Percentiles rank a stretch among this genome's conserved stretches.
Evolutionary conservation across 1,284 basidiomycete genomes (phyloP).

Genomic region (Ustilago nuda): DNA sequence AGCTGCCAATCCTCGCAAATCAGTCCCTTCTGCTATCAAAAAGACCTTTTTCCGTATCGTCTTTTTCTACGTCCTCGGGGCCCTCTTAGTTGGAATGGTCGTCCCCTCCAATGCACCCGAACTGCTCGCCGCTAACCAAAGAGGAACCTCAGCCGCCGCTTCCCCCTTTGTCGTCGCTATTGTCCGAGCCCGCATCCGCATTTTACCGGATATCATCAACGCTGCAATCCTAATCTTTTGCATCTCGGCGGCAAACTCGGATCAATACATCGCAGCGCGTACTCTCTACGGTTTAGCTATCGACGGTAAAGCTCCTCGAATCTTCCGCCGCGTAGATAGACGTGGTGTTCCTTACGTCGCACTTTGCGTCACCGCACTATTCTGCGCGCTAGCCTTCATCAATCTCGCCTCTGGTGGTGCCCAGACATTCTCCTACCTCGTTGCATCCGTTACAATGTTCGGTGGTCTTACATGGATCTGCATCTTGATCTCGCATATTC

Average conservation of each 20-base stretch:
- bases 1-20: constrained; percentile 74
- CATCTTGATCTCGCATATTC: constrained; percentile 81
- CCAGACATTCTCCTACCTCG: constrained; percentile 57
- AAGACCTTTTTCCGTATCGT: constrained; percentile 74
- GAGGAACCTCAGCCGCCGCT: constrained; percentile 71
- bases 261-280: constrained; percentile 73
- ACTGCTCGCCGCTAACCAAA: constrained; percentile 39
- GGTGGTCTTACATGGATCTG: constrained; percentile 74
- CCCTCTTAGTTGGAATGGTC: constrained; percentile 71
- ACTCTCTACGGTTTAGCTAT: constrained; percentile 74
- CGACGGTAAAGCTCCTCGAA: constrained; percentile 73
- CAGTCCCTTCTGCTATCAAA: constrained; percentile 74
- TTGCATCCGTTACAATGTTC: constrained; percentile 47
- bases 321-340: constrained; percentile 73
- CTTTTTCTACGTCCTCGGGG: constrained; percentile 76
- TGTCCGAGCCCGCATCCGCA: constrained; percentile 77
- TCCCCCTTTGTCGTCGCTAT: constrained; percentile 81
- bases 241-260: constrained; percentile 72
- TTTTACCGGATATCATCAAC: constrained; percentile 76
- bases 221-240: constrained; percentile 68
- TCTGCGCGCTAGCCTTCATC: constrained; percentile 76
- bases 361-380: constrained; percentile 74
- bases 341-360: constrained; percentile 71
- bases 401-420: constrained; percentile 75
- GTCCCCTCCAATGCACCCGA: constrained; percentile 55